phyloP scores from a whole-genome alignment of 257 asterid species.

The Nicotiana attenuata region DNA sequence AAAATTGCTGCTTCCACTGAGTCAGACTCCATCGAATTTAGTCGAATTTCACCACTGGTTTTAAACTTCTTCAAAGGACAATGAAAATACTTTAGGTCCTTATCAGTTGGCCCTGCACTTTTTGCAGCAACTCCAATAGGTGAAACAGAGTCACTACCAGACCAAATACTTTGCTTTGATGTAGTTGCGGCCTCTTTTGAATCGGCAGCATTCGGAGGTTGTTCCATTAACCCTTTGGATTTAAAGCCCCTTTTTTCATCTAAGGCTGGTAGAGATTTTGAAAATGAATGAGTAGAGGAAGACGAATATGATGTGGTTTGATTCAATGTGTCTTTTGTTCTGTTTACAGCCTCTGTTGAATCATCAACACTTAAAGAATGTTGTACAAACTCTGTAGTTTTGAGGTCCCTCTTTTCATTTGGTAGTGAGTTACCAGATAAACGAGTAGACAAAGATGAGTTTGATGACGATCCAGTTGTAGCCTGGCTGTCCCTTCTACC shows the following conservation, averaged over 20 bases:
- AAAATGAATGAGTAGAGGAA: neutral
- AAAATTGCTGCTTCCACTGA: constrained; percentile 23
- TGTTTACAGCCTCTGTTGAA: no score
- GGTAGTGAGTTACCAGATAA: neutral
- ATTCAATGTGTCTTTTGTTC: no score
- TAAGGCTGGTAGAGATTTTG: neutral
- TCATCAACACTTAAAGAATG: no score
- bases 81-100: neutral
- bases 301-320: no score
- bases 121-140: constrained; percentile 1
- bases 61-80: constrained; percentile 5
- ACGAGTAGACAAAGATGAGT: neutral
- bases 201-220: neutral
- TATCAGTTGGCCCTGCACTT: neutral
- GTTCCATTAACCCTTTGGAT: neutral
- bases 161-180: neutral
- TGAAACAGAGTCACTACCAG: neutral
- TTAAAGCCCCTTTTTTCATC: neutral
- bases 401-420: neutral
- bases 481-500: neutral
- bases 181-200: constrained; percentile 1
- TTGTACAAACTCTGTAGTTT: no score
- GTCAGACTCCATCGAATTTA: constrained; percentile 7
- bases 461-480: neutral
- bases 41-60: neutral